Conservation (phyloP, 2,329 filamentous ascomycete species). For the Pseudocercospora crystallina region DNA sequence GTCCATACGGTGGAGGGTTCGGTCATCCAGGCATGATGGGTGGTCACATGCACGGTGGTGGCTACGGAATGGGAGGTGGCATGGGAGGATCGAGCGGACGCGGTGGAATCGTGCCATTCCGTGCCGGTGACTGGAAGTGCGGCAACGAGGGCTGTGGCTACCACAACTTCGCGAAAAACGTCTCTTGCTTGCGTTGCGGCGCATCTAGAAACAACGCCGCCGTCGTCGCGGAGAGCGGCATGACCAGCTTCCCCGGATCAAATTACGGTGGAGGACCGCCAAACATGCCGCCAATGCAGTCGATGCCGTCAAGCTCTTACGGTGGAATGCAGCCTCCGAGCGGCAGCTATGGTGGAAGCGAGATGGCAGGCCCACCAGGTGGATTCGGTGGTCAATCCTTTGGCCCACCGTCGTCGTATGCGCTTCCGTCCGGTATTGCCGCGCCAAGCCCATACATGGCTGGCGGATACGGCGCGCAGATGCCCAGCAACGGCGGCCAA, state of each 20-base stretch:
- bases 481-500: slow-evolving; percentile 60
- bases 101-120: slow-evolving; percentile 82
- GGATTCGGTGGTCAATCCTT: slow-evolving; percentile 73
- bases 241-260: slow-evolving; percentile 48
- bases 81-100: slow-evolving; percentile 59
- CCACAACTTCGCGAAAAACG: slow-evolving; percentile 99
- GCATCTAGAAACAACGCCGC: slow-evolving; percentile 91
- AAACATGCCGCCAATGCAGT: slow-evolving; percentile 68
- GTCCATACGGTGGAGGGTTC: slow-evolving; percentile 42
- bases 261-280: slow-evolving; percentile 64
- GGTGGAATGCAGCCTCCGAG: slow-evolving; percentile 55
- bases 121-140: slow-evolving; percentile 98
- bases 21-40: slow-evolving; percentile 74
- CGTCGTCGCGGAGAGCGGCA: slow-evolving; percentile 84
- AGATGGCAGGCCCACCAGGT: slow-evolving; percentile 56
- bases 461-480: slow-evolving; percentile 61
- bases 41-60: slow-evolving; percentile 59
- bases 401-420: slow-evolving; percentile 84
- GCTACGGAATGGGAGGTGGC: slow-evolving; percentile 52
- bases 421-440: slow-evolving; percentile 79
- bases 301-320: slow-evolving; percentile 30
- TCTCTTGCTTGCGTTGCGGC: slow-evolving; percentile 93
- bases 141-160: slow-evolving; percentile 96
- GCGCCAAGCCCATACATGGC: slow-evolving; percentile 81
- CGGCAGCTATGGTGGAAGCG: slow-evolving; percentile 68